Evolutionary conservation across 768 basidiomycete genomes (phyloP), one percentile per base, ranked within the genome.

Genomic region (Tricholomella constricta): DNA sequence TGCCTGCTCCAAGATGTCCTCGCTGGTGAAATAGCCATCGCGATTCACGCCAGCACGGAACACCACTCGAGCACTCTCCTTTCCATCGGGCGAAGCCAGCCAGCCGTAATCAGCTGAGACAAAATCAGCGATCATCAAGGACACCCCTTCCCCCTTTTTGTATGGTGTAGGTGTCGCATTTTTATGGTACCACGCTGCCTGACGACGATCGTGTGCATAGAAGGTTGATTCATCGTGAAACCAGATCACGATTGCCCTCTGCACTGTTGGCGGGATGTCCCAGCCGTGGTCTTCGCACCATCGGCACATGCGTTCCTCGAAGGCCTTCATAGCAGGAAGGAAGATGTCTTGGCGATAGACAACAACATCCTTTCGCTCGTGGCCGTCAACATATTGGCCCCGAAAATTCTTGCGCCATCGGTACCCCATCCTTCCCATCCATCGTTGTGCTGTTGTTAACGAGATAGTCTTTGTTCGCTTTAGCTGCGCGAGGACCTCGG

Each of bases 111-210:
- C 66, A 6, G 69, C 56, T 2, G 66, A 73, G 1, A 74, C 67
- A 59, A 69, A 73, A 54, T 74, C 65, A 0, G 69, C 62, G 17
- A 72, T 62, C 69, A 72, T 74, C 1, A 70, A 49, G 3, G 68
- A 72, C 1, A 46, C 52, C 2, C 72, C 50, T 19, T 74, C 71
- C 8, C 72, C 72, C 45, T 75, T 75, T n/a, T 48, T 35, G 32
- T 68, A 55, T 10, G 67, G 72, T 2, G 50, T 55, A 20, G 54
- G 46, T 7, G 40, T 52, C 44, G 32, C 54, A 31, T 40, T 20
- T n/a, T 63, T 47, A 26, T 69, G 57, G 9, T 62, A 50, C 69
- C 70, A 74, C 3, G 36, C 25, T 10, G 53, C 26, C 15, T 59
- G 59, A 0, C 56, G 42, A 0, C 62, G 52, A 55, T 73, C 69